Evolutionary conservation across 2,329 filamentous ascomycete species (phyloP).

Genomic region (Penicillium glabrum): DNA sequence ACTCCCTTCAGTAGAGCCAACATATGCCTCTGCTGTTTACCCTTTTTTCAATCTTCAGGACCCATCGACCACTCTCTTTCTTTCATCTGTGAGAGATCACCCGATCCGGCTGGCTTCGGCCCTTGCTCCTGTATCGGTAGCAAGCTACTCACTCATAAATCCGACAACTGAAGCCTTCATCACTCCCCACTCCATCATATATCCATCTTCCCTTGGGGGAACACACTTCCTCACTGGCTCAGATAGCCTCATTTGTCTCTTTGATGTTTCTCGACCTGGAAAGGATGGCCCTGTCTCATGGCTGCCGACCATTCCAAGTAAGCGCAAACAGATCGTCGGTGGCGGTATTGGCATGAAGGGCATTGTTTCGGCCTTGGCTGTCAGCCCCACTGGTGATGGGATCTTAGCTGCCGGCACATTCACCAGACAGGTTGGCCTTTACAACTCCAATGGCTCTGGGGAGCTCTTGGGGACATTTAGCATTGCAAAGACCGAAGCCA

Average conservation of each 20-base stretch:
- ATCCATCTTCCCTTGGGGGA: conserved; percentile 45
- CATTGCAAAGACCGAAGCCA: conserved; percentile 41
- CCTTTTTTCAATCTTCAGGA: conserved; percentile 56
- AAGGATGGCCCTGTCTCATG: conserved; percentile 46
- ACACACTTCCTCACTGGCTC: conserved; percentile 59
- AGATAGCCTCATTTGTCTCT: conserved; percentile 54
- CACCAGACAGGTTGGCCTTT: conserved; percentile 57
- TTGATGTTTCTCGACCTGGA: conserved; percentile 53
- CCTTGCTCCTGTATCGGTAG: conserved; percentile 48
- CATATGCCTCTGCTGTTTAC: conserved; percentile 56
- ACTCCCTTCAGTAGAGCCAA: conserved; percentile 48
- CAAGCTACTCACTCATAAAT: conserved; percentile 57
- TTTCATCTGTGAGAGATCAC: conserved; percentile 54
- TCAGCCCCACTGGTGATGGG: conserved; percentile 44
- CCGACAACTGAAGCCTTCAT: conserved; percentile 58
- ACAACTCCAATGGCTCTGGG: conserved; percentile 51
- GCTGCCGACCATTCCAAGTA: conserved; percentile 51
- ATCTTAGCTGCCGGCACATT: conserved; percentile 60
- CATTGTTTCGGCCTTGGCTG: conserved; percentile 52
- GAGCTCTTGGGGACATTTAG: conserved; percentile 53
- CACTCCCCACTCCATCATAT: conserved; percentile 56
- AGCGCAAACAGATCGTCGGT: conserved; percentile 47
- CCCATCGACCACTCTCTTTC: conserved; percentile 48
- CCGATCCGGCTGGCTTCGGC: conserved; percentile 59
- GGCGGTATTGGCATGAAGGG: conserved; percentile 56